A percentile compares a stretch with the other conserved stretches of the same genome.
phyloP scores from a whole-genome alignment of 164 flowering plant species.

The Nelumbo lutea region DNA sequence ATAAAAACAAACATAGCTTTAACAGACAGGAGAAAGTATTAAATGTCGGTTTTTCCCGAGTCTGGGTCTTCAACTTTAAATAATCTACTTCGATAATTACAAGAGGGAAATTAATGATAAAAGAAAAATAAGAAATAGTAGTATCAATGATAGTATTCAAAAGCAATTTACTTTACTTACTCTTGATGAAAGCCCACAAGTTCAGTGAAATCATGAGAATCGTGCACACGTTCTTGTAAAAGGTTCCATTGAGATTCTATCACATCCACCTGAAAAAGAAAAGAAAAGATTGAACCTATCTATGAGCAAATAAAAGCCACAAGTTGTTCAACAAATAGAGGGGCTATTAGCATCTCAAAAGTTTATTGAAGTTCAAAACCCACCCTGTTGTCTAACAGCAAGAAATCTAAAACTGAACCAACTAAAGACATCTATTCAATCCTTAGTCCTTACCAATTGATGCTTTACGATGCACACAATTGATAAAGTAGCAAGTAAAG shows the following conservation, averaged over 20 bases:
- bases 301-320: conserved; percentile 5
- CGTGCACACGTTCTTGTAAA: conserved; percentile 78
- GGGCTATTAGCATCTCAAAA: neutral
- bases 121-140: neutral
- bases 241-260: conserved; percentile 98
- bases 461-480: too few species aligned
- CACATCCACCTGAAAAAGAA: conserved; percentile 77
- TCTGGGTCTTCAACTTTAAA: neutral
- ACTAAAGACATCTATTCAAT: neutral
- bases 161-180: conserved; percentile 44
- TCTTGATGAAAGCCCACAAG: conserved; percentile 95
- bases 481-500: too few species aligned
- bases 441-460: too few species aligned
- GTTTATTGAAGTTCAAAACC: neutral
- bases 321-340: neutral
- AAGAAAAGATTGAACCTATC: conserved; percentile 4
- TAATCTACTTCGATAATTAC: neutral
- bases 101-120: neutral
- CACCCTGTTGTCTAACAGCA: neutral
- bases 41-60: too few species aligned
- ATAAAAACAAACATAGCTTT: too few species aligned
- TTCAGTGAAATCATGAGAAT: conserved; percentile 90
- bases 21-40: too few species aligned
- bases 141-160: neutral
- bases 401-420: neutral